Evolutionary conservation across 1,284 basidiomycete species (phyloP).

Genomic region (Ustilago trichophora): DNA sequence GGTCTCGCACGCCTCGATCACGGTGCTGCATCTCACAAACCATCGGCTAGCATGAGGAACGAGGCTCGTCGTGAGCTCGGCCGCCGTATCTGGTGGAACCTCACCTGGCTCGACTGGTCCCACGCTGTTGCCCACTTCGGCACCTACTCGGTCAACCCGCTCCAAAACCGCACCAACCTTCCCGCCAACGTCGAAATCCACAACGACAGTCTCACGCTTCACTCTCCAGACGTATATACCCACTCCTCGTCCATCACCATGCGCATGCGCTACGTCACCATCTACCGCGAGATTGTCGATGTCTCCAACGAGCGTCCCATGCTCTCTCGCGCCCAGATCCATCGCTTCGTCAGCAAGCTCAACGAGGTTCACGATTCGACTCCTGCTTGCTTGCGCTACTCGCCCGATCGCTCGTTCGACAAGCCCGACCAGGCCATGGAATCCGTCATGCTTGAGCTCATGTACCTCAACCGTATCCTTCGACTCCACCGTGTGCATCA

Average conservation of each 20-base stretch:
- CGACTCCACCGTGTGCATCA: conserved; percentile 61
- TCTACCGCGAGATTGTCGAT: conserved; percentile 48
- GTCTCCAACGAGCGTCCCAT: conserved; percentile 27
- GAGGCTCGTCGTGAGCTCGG: conserved; percentile 56
- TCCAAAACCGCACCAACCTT: conserved; percentile 55
- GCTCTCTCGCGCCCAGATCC: conserved; percentile 34
- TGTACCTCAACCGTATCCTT: conserved; percentile 60
- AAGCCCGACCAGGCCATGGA: conserved; percentile 51
- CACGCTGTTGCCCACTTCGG: conserved; percentile 58
- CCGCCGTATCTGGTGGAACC: conserved; percentile 62
- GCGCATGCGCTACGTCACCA: conserved; percentile 43
- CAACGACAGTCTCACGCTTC: conserved; percentile 38
- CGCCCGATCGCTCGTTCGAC: conserved; percentile 53
- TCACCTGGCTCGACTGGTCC: conserved; percentile 60
- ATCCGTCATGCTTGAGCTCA: conserved; percentile 57
- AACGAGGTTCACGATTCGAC: conserved; percentile 54
- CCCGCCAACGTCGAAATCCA: conserved; percentile 59
- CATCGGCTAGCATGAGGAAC: conserved; percentile 28
- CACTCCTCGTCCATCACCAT: conserved; percentile 43
- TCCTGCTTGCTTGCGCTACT: conserved; percentile 49
- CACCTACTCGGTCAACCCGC: conserved; percentile 56
- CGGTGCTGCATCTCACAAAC: conserved; percentile 10
- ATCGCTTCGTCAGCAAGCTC: conserved; percentile 42
- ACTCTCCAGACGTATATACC: conserved; percentile 40
- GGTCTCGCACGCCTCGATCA: conserved; percentile 42